Base-by-base conservation (phyloP, 2,329 filamentous ascomycete species). In the Alternaria angustiovoidea region DNA sequence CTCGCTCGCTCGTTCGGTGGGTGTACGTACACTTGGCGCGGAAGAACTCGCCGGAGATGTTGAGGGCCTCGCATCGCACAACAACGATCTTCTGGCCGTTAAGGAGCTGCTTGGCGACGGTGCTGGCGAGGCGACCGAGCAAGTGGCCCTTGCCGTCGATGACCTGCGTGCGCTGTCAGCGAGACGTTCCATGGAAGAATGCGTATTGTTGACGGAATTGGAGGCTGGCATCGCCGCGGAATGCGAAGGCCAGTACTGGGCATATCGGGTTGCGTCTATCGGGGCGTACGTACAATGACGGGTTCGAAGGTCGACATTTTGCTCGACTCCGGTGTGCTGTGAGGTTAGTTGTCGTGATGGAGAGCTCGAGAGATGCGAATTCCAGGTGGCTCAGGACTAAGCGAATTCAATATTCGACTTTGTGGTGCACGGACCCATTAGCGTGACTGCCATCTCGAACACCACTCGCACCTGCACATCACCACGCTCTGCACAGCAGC, bases 21-120 rank as follows among this genome's bases (percentile, higher is more conserved):
- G 61, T 63, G 69, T 80, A 97, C 94, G 85, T 97, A 99, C 95
- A 91, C 91, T 99, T 99, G 77, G 94, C 90, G 84, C 95, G 93
- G 92, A 99, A 99, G 92, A 99, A 99, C 88, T 98, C 95, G 87
- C 95, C 95, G 76, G 95, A 99, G 89, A 99, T 99, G 91, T 99
- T 99, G 84, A 99, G 90, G 79, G 93, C 93, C 87, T 99, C 95
- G 86, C 92, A 96, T 88, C 95, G 93, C 83, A 99, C 95, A 78
- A 99, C 87, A 80, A 98, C 94, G 82, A 99, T 96, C 91, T 98
- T 98, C 88, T 98, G 94, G 83, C 94, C 94, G 85, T 90, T 96
- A 78, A 98, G 92, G 81, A 98, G 90, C 88, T 98, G 94, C 91
- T 98, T 98, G 83, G 94, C 94, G 81, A 98, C 93, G 81, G 93